Conservation (phyloP, 2,329 filamentous ascomycete species). For the Septoria linicola region DNA sequence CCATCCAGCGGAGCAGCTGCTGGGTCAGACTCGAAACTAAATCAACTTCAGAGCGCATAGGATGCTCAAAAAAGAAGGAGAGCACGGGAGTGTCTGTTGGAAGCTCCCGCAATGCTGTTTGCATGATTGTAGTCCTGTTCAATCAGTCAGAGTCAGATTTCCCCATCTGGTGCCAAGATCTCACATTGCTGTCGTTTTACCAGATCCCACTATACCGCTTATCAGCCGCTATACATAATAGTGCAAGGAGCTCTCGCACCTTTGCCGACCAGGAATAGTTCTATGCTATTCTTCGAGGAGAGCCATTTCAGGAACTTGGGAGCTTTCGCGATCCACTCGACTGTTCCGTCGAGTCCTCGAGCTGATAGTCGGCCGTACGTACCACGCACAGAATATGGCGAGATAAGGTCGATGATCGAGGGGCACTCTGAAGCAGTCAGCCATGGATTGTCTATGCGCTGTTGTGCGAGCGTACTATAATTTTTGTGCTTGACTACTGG, state of each 20-base stretch:
- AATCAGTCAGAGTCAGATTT: not conserved
- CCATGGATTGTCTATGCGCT: not conserved
- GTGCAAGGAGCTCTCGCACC: not conserved
- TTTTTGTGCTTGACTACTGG: not conserved
- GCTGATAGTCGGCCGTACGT: not conserved
- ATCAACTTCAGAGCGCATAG: not conserved
- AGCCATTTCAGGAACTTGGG: not conserved
- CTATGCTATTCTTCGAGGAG: not conserved
- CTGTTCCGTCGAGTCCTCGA: not conserved
- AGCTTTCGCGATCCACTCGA: not conserved
- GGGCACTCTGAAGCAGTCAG: not conserved
- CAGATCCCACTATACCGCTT: not conserved
- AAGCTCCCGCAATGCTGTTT: not conserved
- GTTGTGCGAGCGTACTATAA: not conserved
- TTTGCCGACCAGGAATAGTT: not conserved
- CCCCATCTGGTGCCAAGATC: too few relatives aligned
- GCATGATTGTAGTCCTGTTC: not conserved
- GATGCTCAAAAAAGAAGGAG: not conserved
- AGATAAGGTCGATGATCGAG: not conserved
- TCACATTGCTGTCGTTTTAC: not conserved
- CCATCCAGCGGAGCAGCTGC: not conserved
- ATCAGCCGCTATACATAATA: not conserved
- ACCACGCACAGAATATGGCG: not conserved
- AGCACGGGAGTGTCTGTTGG: not conserved
- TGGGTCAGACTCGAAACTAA: not conserved